phyloP scores from a whole-genome alignment of 495 filamentous ascomycete genomes.

The Choiromyces venosus region DNA sequence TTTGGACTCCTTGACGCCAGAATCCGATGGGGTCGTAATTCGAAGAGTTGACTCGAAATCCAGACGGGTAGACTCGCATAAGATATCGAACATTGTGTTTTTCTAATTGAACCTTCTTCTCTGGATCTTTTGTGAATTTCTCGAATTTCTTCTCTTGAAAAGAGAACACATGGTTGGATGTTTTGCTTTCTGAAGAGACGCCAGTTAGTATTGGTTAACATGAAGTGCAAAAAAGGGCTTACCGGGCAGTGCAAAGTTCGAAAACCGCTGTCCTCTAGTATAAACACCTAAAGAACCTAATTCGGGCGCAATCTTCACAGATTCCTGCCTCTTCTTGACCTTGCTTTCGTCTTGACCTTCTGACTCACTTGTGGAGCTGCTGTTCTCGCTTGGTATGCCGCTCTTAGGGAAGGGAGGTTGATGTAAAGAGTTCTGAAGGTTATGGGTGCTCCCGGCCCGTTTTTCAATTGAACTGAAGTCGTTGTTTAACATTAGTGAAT shows the following conservation, averaged over 20 bases:
- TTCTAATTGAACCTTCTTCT: slow-evolving; percentile 67
- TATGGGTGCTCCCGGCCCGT: slow-evolving; percentile 20
- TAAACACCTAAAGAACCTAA: slow-evolving; percentile 87
- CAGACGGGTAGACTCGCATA: slow-evolving; percentile 88
- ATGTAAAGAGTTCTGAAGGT: slow-evolving; percentile 8
- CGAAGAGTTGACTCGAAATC: slow-evolving; percentile 68
- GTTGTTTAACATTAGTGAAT: slow-evolving; percentile 22
- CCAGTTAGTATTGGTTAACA: slow-evolving; percentile 40
- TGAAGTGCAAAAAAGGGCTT: slow-evolving; percentile 8
- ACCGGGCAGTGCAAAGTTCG: slow-evolving; percentile 42
- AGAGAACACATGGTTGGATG: slow-evolving; percentile 88
- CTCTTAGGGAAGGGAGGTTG: slow-evolving; percentile 44
- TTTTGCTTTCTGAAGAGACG: slow-evolving; percentile 68
- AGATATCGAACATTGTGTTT: slow-evolving; percentile 86
- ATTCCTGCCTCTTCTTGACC: slow-evolving; percentile 72
- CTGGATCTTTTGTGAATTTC: slow-evolving; percentile 63
- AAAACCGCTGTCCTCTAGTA: slow-evolving; percentile 76
- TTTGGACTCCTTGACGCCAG: slow-evolving; percentile 93
- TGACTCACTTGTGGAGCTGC: slow-evolving; percentile 53
- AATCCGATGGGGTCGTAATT: slow-evolving; percentile 90
- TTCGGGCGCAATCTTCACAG: slow-evolving; percentile 77
- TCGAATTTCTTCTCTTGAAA: slow-evolving; percentile 81
- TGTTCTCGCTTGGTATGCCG: slow-evolving; percentile 46
- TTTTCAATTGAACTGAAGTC: slow-evolving; percentile 36
- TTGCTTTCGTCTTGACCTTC: slow-evolving; percentile 48